Evolutionary conservation across 768 basidiomycete species (phyloP), one percentile per base, ranked within the genome.

Genomic region (Tephrocybe sp.): DNA sequence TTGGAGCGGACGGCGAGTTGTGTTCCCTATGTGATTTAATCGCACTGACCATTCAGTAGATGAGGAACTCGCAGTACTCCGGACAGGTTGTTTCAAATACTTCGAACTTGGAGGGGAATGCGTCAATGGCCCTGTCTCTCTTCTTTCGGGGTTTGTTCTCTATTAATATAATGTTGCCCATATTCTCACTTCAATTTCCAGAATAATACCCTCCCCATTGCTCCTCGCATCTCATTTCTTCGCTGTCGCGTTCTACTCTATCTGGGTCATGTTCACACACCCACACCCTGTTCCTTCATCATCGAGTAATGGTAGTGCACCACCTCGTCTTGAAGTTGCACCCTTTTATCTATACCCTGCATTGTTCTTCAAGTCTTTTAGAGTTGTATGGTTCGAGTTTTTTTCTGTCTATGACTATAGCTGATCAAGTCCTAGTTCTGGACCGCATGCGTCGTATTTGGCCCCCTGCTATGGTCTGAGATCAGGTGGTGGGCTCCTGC

Each of bases 1-100:
- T 98, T 63, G 86, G 91, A 3, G 95, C 92, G 0, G 91, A 97
- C 60, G 88, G 94, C 91, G 53, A 52, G 89, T 76, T 43, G 7
- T 30, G 31, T 37, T 37, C 1, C 19, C 29, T 38, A 13, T 38
- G 19, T 40, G 16, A 39, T 38, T 9, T 6, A 7, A 4, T 13
- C 19, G 19, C n/a, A 3, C 7, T 29, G 25, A 38, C 7, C 11
- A 9, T 38, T 21, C 5, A 41, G 5, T 50, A 90, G 88, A 77
- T 47, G 79, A 83, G 40, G 69, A 72, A 16, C 79, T 90, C 8
- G 73, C 67, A 16, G 78, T 85, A 0, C 77, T 92, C 25, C 75
- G 84, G 47, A 82, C 76, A 2, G 97, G 95, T 0, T 98, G 97
- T 67, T 97, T 99, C 79, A 92, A 91, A 62, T 99, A 98, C 69